Conservation (phyloP, 2,329 filamentous ascomycete genomes). For the Colletotrichum sansevieriae region DNA sequence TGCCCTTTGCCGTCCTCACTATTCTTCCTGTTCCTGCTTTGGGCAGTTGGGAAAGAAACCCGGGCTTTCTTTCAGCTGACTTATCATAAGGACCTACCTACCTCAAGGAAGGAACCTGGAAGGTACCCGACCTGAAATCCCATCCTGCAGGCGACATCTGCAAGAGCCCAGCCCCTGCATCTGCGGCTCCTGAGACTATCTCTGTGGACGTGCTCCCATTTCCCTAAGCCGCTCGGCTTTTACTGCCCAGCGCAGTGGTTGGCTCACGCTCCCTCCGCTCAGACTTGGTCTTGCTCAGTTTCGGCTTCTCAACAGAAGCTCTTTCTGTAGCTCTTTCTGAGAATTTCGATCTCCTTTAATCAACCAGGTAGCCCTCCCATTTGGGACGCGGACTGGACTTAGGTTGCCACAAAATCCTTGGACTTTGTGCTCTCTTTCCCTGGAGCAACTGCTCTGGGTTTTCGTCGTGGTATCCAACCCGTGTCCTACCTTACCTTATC, state of each 20-base stretch:
- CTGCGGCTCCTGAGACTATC: constrained; percentile 20
- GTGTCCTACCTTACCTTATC: neutral
- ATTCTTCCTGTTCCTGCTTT: too few relatives aligned
- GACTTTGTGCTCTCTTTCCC: neutral
- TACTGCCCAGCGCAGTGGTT: constrained; percentile 3
- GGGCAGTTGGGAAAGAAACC: too few relatives aligned
- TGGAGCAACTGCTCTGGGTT: neutral
- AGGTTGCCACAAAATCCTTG: neutral
- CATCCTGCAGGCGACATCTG: neutral
- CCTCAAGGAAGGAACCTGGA: too few relatives aligned
- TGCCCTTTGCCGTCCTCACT: neutral
- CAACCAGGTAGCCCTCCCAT: neutral
- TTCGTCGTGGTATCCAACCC: neutral
- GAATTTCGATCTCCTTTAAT: constrained; percentile 7
- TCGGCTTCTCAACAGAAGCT: constrained; percentile 23
- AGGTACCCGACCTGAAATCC: too few relatives aligned
- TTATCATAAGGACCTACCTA: too few relatives aligned
- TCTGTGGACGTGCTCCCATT: neutral
- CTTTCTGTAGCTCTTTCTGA: neutral
- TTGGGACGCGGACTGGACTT: constrained; percentile 1
- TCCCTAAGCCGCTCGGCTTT: constrained; percentile 1
- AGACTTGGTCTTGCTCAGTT: constrained; percentile 23
- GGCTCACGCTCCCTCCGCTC: constrained; percentile 37
- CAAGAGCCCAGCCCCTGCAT: constrained; percentile 10
- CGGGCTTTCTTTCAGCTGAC: too few relatives aligned